Evolutionary conservation across 495 filamentous ascomycete species (phyloP).

Genomic region (Pyrenula aspistea): DNA sequence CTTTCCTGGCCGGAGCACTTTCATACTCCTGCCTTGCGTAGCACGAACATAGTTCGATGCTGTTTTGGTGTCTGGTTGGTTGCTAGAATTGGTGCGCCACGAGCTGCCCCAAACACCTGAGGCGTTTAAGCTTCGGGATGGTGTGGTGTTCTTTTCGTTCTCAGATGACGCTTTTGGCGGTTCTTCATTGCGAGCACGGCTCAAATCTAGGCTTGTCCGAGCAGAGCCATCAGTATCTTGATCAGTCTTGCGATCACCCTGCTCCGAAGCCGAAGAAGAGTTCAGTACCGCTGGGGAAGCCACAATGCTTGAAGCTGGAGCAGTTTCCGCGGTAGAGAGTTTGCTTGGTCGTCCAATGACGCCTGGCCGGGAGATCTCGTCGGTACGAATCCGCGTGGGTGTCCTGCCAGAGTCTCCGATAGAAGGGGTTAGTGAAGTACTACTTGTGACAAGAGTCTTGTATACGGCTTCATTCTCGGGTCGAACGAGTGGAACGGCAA

Average conservation of each 20-base stretch:
- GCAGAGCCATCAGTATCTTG: conserved; percentile 26
- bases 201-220: conserved; percentile 7
- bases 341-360: conserved; percentile 12
- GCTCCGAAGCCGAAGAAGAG: conserved; percentile 9
- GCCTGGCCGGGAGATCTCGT: background rate
- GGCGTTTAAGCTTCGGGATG: conserved; percentile 30
- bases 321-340: background rate
- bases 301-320: background rate
- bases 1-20: conserved; percentile 62
- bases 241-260: conserved; percentile 18
- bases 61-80: conserved; percentile 23
- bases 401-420: background rate
- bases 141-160: conserved; percentile 16
- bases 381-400: background rate
- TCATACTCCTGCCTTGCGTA: conserved; percentile 54
- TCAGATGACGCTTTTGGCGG: conserved; percentile 8
- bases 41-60: conserved; percentile 28
- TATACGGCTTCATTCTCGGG: conserved; percentile 80
- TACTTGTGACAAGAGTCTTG: conserved; percentile 27
- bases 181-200: conserved; percentile 18
- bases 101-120: conserved; percentile 54
- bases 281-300: background rate
- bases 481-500: conserved; percentile 85
- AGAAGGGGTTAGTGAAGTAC: background rate
- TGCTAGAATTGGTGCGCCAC: conserved; percentile 33